phyloP scores from a whole-genome alignment of 2,329 filamentous ascomycete genomes.

The Aspergillus sp. region DNA sequence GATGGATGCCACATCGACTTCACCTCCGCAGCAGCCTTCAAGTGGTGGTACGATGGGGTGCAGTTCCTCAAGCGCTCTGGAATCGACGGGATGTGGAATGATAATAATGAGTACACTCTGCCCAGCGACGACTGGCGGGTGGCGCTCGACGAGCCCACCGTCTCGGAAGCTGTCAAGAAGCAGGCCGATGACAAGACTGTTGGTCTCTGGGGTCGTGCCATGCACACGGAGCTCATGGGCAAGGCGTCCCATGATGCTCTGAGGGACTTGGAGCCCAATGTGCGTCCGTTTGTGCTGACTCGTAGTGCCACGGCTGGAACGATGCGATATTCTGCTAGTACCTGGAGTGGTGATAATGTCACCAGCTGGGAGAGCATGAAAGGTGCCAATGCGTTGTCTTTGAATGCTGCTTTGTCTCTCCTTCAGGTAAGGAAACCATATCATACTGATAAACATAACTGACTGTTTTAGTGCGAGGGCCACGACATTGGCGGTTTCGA shows the following conservation, averaged over 20 bases:
- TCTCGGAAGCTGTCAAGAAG: constrained; percentile 38
- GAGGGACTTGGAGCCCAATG: constrained; percentile 56
- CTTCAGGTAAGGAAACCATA: constrained; percentile 51
- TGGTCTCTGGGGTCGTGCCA: constrained; percentile 67
- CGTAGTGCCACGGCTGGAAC: constrained; percentile 70
- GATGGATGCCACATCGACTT: constrained; percentile 74
- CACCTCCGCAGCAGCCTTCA: constrained; percentile 64
- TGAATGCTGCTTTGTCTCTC: constrained; percentile 67
- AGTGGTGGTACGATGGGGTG: constrained; percentile 72
- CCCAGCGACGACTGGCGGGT: constrained; percentile 66
- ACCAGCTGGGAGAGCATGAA: constrained; percentile 74
- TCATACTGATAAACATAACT: not conserved
- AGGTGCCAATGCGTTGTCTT: constrained; percentile 66
- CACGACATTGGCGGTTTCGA: constrained; percentile 77
- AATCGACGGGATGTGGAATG: constrained; percentile 76
- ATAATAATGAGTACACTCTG: constrained; percentile 74
- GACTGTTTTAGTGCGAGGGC: constrained; percentile 56
- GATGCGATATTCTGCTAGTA: constrained; percentile 67
- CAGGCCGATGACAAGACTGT: constrained; percentile 51
- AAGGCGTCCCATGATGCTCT: constrained; percentile 70
- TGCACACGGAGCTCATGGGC: constrained; percentile 71
- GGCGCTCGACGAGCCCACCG: constrained; percentile 50
- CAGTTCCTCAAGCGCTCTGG: constrained; percentile 61
- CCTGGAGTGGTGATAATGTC: constrained; percentile 74
- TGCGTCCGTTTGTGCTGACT: constrained; percentile 67